Evolutionary conservation across 179 eudicot genomes (phyloP), one percentile per base, ranked within the genome.

Genomic region (Silene noctiflora): DNA sequence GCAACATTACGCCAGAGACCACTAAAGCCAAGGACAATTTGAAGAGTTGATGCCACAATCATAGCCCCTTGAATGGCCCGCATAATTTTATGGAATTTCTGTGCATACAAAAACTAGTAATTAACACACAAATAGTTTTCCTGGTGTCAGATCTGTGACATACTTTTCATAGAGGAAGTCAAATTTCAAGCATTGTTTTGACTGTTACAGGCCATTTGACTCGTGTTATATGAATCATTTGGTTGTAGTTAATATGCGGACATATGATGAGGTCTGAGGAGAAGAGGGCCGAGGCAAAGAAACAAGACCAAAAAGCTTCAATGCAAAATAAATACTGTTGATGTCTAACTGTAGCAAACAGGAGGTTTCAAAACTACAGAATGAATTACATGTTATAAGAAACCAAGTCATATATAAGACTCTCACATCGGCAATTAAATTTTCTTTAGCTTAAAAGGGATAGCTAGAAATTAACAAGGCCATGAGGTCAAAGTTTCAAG

Each of bases 1-100:
- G 90, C 84, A 71, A 92, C 97, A 81, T 92, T 94, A 71, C 97
- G 96, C 98, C 98, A 94, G 71, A 94, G 97, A 75, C 98, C 98
- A 86, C 98, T 94, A 83, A 94, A 92, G 79, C 98, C 98, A 4
- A 94, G 91, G 68, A 90, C 92, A 19, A 94, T 94, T 74, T 94
- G 98, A 86, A 92, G 87, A 29, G 90, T 84, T 35, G 98, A 94
- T 82, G 98, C 97, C 81, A 94, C 91, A 78, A 94, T 92, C 56
- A 92, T 84, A 11, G 98, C 98, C 80, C 98, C 98, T 83, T 94
- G 98, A 72, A 86, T 89, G 48, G 88, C 98, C 44, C 91, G 93
- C 93, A 94, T 91, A 62, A 84, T 88, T 77, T 71, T 83, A 86
- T 86, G 87, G 84, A 94, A 94, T 89, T 87, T 90, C 98, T 94